These are phyloP conservation scores for Parmelia sp. DNA, from an alignment of 495 filamentous ascomycete species.

Conservation along the genomic window DNA sequence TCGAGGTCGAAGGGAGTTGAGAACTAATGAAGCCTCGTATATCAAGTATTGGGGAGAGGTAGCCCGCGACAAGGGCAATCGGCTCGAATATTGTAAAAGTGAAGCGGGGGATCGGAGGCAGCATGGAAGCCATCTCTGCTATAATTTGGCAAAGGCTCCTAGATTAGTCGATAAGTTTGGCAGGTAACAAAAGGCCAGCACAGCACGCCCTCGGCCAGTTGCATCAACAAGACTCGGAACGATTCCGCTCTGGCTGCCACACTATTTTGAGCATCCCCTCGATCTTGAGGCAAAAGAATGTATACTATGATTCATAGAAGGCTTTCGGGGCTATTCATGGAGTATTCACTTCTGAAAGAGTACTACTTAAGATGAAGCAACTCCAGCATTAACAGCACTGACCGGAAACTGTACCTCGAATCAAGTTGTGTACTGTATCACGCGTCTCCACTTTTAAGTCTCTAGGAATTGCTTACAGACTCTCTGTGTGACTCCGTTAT, in stretches of 20 bases:
- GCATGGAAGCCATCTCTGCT: constrained; percentile 43
- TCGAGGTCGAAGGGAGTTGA: constrained; percentile 44
- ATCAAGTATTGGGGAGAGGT: constrained; percentile 46
- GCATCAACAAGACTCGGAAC: no score
- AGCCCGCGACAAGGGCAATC: constrained; percentile 55
- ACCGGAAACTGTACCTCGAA: no score
- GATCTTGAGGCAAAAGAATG: no score
- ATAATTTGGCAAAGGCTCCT: not conserved
- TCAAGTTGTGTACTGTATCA: not conserved
- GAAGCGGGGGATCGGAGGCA: constrained; percentile 46
- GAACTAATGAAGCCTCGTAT: constrained; percentile 53
- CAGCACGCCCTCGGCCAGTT: no score
- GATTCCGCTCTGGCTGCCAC: not conserved
- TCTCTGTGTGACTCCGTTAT: not conserved
- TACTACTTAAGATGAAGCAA: not conserved
- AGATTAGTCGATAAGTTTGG: no score
- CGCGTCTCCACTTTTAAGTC: not conserved
- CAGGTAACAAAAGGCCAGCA: no score
- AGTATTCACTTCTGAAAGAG: not conserved
- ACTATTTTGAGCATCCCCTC: no score
- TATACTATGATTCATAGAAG: no score
- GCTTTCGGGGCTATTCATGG: not conserved
- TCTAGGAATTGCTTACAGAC: not conserved
- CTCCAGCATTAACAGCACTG: not conserved
- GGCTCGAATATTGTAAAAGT: constrained; percentile 62